A percentile compares a stretch with the other conserved stretches of the same genome.
Conservation (phyloP, 345 rosid genomes). For the Gossypium raimondii region DNA sequence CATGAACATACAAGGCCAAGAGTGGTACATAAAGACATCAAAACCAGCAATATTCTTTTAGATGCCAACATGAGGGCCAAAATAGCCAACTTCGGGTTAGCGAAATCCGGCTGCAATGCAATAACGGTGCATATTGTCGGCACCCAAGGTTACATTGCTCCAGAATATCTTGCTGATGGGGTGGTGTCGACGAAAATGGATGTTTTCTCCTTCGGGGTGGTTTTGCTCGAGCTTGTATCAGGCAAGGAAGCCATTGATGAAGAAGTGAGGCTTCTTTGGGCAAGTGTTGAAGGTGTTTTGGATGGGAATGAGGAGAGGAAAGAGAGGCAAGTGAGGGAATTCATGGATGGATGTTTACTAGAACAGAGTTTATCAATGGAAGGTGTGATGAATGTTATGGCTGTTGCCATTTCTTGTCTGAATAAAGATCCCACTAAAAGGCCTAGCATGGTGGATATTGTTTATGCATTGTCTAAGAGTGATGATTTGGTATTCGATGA, state of each 20-base stretch:
- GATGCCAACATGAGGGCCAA: conserved; percentile 63
- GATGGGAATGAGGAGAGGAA: conserved; percentile 37
- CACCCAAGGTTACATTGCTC: conserved; percentile 75
- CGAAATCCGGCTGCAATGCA: conserved; percentile 75
- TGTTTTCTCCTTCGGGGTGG: conserved; percentile 68
- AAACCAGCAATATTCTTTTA: conserved; percentile 59
- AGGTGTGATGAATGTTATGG: conserved; percentile 46
- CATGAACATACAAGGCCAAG: conserved; percentile 70
- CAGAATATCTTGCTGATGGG: conserved; percentile 60
- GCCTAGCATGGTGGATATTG: conserved; percentile 67
- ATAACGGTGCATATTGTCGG: conserved; percentile 74
- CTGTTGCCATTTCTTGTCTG: conserved; percentile 48
- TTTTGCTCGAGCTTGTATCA: conserved; percentile 61
- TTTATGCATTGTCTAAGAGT: conserved; percentile 53
- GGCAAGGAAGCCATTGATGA: conserved; percentile 51
- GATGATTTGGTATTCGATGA: conserved; percentile 42
- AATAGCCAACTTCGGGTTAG: conserved; percentile 68
- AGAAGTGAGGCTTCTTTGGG: conserved; percentile 55
- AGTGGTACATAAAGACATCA: conserved; percentile 73
- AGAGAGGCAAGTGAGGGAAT: conserved; percentile 27
- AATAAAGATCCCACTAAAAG: conserved; percentile 48
- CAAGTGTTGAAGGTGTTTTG: conserved; percentile 24
- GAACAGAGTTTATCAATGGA: conserved; percentile 38
- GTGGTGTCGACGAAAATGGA: conserved; percentile 65
- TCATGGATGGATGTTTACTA: conserved; percentile 40